Base-by-base conservation (phyloP, 73 alveolate species). In the Paramecium sexaurelia region DNA sequence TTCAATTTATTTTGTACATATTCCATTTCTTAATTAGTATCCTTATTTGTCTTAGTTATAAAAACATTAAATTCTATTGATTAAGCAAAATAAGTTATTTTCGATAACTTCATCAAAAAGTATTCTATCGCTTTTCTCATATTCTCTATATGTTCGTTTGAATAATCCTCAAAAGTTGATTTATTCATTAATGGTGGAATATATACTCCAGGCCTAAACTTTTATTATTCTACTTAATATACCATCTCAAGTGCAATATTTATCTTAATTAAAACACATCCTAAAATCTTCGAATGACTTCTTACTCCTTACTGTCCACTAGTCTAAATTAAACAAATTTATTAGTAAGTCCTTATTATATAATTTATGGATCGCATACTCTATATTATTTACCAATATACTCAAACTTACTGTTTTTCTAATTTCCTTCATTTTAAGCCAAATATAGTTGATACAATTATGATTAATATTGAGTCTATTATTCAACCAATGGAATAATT, bases 141-240 rank as follows among this genome's bases (percentile, higher is more conserved):
- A 41, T 39, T 45, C 55, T 78, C 90, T 17, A 78, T 43, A 78
- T 40, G 29, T 17, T 78, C 90, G n/a, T 43, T 43, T 26, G 90
- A 78, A 13, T 41, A 78, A 78, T 78, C 90, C 5, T 78, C 90
- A 41, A 78, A 41, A 9, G 55, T 43, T 17, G 55, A 24, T 41
- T 78, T 78, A 9, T 24, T 22, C 43, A 78, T 78, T 24, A 78
- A 45, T 40, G 90, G 90, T 29, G 90, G 90, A 78, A 78, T 45
- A 43, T 78, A 78, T 8, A 78, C 55, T 78, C 90, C 90, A 78
- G 90, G 90, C 90, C 90, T 78, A 71, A 19, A 41, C 55, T 37
- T 78, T 15, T 8, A 78, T 41, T 37, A 20, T 24, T 51, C 67
- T 51, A 13, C 67, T 78, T 41, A 78, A 17, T 24, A 39, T 78